Conservation (phyloP, 441 rosid genomes). For the Breynia disticha region DNA sequence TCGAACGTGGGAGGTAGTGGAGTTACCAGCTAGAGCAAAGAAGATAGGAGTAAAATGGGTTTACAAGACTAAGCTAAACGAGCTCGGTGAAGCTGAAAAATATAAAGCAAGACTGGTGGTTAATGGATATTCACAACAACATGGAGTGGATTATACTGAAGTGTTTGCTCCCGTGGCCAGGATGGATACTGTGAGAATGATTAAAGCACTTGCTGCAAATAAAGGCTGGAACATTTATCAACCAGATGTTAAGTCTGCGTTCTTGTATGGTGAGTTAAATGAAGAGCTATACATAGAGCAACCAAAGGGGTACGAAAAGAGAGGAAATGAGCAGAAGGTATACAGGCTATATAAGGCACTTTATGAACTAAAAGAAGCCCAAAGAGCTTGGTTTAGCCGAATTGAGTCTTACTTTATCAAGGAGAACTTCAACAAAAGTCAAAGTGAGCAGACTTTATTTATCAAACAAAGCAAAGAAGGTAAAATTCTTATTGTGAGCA, state of each 20-base stretch:
- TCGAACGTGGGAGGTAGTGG: background rate
- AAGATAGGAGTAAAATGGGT: slow-evolving; percentile 3
- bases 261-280: too few relatives aligned
- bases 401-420: background rate
- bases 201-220: background rate
- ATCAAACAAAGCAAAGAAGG: too few relatives aligned
- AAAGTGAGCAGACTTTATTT: background rate
- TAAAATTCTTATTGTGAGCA: too few relatives aligned
- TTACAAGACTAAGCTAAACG: slow-evolving; percentile 3
- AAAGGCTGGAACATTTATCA: background rate
- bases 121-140: background rate
- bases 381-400: background rate
- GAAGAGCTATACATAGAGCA: too few relatives aligned
- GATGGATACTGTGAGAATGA: background rate
- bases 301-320: background rate
- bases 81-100: background rate
- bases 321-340: background rate
- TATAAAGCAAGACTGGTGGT: background rate
- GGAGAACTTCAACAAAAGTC: background rate
- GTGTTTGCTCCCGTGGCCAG: background rate
- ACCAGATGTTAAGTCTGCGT: too few relatives aligned
- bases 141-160: too few relatives aligned
- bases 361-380: background rate
- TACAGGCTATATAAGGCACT: slow-evolving; percentile 2
- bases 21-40: background rate